phyloP scores from a whole-genome alignment of 257 asterid species.

The Solanum dulcamara region DNA sequence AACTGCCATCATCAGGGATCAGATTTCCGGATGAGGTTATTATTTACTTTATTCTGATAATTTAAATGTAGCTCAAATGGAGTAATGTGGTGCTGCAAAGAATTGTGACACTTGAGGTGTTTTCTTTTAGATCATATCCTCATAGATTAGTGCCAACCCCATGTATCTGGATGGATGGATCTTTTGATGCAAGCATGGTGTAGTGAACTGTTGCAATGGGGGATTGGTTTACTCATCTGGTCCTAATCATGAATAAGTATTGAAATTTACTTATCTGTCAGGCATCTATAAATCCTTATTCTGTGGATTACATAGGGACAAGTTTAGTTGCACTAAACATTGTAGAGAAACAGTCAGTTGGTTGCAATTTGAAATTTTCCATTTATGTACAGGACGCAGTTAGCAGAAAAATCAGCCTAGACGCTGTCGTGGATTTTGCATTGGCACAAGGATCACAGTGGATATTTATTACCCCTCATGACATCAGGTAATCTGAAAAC shows the following conservation, averaged over 20 bases:
- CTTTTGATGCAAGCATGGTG: neutral
- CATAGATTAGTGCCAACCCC: neutral
- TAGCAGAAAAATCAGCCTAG: constrained; percentile 94
- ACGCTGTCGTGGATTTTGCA: constrained; percentile 83
- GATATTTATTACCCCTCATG: constrained; percentile 97
- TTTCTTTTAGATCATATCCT: neutral
- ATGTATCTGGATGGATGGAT: neutral
- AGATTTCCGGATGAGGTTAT: neutral
- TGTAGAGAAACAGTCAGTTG: neutral
- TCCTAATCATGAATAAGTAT: neutral
- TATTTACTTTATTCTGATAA: neutral
- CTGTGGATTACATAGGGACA: neutral
- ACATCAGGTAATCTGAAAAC: constrained; percentile 52
- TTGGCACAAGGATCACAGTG: constrained; percentile 89
- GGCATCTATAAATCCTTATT: neutral
- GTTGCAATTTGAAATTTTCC: neutral
- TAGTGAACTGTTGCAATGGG: neutral
- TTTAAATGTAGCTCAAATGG: neutral
- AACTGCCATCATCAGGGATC: neutral
- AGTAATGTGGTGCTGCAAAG: neutral
- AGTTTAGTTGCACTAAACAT: neutral
- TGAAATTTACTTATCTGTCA: neutral
- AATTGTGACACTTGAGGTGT: neutral
- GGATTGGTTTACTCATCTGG: neutral
- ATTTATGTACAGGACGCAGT: constrained; percentile 68